These are phyloP conservation scores for Skeletonema costatum DNA, from an alignment of 108 stramenopile species.

Conservation along the genomic window DNA sequence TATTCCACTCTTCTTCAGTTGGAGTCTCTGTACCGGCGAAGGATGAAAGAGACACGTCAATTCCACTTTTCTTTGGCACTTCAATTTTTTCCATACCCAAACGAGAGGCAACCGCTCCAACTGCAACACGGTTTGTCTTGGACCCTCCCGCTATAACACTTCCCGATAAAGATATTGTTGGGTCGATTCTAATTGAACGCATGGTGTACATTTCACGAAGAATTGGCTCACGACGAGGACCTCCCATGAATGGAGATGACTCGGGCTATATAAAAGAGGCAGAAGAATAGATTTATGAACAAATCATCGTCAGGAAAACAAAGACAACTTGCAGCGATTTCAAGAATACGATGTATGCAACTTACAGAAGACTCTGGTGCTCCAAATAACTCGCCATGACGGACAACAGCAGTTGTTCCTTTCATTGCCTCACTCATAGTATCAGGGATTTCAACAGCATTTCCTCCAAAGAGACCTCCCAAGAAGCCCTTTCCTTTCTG, in stretches of 20 bases:
- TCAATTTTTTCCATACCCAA: constrained; percentile 45
- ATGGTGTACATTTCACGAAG: constrained; percentile 78
- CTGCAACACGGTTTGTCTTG: constrained; percentile 62
- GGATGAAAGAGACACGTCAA: constrained; percentile 66
- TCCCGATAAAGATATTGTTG: constrained; percentile 57
- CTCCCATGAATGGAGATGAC: constrained; percentile 76
- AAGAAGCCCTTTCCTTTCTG: constrained; percentile 35
- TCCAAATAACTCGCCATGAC: constrained; percentile 82
- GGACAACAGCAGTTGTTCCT: constrained; percentile 33
- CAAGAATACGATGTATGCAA: neutral
- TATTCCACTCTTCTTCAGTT: constrained; percentile 61
- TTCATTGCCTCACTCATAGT: constrained; percentile 51
- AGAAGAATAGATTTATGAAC: neutral
- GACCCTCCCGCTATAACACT: constrained; percentile 53
- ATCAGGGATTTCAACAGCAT: constrained; percentile 39
- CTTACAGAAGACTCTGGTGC: constrained; percentile 74
- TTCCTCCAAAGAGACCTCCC: constrained; percentile 44
- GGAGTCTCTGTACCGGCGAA: constrained; percentile 54
- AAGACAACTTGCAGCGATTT: neutral
- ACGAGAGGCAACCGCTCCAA: constrained; percentile 65
- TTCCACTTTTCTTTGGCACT: neutral
- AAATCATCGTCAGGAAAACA: neutral
- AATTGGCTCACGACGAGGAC: constrained; percentile 63
- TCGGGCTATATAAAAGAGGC: constrained; percentile 45
- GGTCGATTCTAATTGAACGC: constrained; percentile 77